A percentile compares a stretch with the other conserved stretches of the same genome.
Conservation (phyloP, 345 rosid genomes). For the Melaleuca alternifolia region DNA sequence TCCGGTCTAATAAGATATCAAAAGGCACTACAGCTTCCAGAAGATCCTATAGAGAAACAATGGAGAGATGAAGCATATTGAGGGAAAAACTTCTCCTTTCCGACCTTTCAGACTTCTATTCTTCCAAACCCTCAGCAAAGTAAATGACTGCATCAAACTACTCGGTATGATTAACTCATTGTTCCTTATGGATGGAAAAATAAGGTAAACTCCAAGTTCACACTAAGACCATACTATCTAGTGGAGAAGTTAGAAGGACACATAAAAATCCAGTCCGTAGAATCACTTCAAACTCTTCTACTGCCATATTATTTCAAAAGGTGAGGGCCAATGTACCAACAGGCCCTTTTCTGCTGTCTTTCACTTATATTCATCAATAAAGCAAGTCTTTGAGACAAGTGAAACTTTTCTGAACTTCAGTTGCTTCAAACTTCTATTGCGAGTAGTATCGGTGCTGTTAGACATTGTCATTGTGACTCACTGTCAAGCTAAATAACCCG, state of each 20-base stretch:
- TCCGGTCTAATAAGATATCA: conserved; percentile 51
- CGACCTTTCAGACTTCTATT: background rate
- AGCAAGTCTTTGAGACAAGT: background rate
- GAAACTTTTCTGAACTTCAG: background rate
- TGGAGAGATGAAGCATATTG: background rate
- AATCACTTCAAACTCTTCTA: background rate
- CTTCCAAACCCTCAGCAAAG: background rate
- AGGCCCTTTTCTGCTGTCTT: background rate
- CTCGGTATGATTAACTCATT: background rate
- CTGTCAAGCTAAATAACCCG: background rate
- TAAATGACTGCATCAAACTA: background rate
- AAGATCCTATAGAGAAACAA: conserved; percentile 39
- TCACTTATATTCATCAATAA: background rate
- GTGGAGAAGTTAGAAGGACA: background rate
- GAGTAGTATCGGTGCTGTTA: background rate
- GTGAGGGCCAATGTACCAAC: background rate
- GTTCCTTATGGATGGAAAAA: background rate
- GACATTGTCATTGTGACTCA: background rate
- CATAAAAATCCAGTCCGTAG: background rate
- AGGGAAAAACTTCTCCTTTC: background rate
- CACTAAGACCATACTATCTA: background rate
- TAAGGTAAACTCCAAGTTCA: background rate
- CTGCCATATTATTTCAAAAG: background rate
- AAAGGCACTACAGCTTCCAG: conserved; percentile 70
- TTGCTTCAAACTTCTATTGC: background rate